These are phyloP conservation scores for Cajanus cajan DNA, from an alignment of 306 rosid genomes.

Conservation along the genomic window DNA sequence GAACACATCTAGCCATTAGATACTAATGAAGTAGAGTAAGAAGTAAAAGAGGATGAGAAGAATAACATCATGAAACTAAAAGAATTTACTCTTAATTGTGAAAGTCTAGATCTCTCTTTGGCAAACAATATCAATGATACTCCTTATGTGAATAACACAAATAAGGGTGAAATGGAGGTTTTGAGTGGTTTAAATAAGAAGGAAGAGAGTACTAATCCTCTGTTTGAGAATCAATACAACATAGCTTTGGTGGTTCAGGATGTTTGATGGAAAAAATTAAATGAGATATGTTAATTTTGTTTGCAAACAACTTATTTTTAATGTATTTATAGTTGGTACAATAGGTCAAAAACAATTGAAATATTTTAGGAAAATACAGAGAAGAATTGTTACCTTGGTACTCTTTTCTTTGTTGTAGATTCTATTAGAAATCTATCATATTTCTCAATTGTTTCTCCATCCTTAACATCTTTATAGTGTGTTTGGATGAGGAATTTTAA, in stretches of 20 bases:
- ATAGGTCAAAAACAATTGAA: conserved; percentile 66
- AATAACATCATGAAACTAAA: conserved; percentile 53
- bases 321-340: conserved; percentile 55
- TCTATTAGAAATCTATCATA: conserved; percentile 11
- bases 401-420: conserved; percentile 21
- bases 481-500: too few species aligned
- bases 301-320: conserved; percentile 26
- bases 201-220: conserved; percentile 41
- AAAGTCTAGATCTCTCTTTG: conserved; percentile 38
- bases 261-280: conserved; percentile 9
- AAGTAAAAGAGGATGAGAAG: conserved; percentile 46
- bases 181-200: conserved; percentile 31
- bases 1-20: conserved; percentile 41
- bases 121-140: conserved; percentile 25
- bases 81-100: conserved; percentile 41
- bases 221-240: conserved; percentile 35
- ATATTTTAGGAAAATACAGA: conserved; percentile 51
- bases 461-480: conserved; percentile 19
- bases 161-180: conserved; percentile 26
- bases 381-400: conserved; percentile 63
- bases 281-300: conserved; percentile 9
- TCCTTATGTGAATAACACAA: conserved; percentile 20
- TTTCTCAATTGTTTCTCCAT: conserved; percentile 8
- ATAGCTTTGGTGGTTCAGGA: conserved; percentile 51
- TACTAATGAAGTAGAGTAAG: conserved; percentile 25